Conservation (phyloP, 768 basidiomycete genomes). For the Podaxis sp. region DNA sequence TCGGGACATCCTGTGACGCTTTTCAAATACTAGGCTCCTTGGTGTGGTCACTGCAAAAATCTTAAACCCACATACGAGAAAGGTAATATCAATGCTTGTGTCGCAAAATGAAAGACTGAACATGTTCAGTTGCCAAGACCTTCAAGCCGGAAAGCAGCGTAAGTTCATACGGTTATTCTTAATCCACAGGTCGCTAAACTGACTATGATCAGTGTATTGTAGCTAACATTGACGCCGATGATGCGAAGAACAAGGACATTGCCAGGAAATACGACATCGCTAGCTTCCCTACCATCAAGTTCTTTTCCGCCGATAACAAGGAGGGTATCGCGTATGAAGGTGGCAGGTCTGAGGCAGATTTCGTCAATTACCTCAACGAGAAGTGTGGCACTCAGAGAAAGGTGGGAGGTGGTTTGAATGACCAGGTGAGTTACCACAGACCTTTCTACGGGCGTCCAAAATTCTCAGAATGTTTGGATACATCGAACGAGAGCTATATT, state of each 20-base stretch:
- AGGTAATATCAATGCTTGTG: slow-evolving; percentile 33
- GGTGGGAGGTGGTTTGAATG: slow-evolving; percentile 77
- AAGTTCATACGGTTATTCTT: slow-evolving; percentile 21
- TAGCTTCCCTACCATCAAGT: slow-evolving; percentile 93
- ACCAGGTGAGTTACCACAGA: slow-evolving; percentile 42
- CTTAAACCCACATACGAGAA: slow-evolving; percentile 87
- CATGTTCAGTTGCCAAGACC: slow-evolving; percentile 60
- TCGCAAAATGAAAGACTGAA: background rate
- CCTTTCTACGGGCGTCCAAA: background rate
- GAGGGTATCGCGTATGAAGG: slow-evolving; percentile 66
- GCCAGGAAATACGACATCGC: slow-evolving; percentile 68
- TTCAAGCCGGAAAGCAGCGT: slow-evolving; percentile 81
- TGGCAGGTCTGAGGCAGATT: slow-evolving; percentile 69
- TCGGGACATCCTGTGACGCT: slow-evolving; percentile 3
- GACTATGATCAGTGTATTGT: slow-evolving; percentile 67
- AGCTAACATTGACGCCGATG: slow-evolving; percentile 90
- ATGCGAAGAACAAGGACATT: slow-evolving; percentile 70
- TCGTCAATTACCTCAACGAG: slow-evolving; percentile 79
- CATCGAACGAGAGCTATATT: background rate
- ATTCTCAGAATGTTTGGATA: too few species aligned
- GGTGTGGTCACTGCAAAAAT: slow-evolving; percentile 96
- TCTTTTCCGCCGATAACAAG: slow-evolving; percentile 77
- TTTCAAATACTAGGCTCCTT: slow-evolving; percentile 47
- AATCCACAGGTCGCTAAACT: background rate
- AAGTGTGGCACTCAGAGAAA: slow-evolving; percentile 85